Percentiles rank a stretch among this genome's conserved stretches.
phyloP scores from a whole-genome alignment of 768 basidiomycete genomes.

The Coprinopsis strossmayeri region DNA sequence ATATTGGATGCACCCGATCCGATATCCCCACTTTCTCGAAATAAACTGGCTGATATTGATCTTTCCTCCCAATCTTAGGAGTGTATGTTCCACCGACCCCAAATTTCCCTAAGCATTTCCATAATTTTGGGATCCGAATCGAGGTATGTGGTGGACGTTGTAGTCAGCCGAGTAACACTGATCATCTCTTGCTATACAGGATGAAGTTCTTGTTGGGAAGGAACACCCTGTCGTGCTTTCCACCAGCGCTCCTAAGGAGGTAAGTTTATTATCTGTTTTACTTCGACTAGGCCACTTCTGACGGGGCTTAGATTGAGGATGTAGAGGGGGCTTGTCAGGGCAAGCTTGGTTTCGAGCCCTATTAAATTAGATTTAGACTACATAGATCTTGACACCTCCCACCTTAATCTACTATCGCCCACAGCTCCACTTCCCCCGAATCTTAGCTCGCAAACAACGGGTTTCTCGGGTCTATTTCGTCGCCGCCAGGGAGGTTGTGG shows the following conservation, averaged over 20 bases:
- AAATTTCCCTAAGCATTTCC: slow-evolving; percentile 81
- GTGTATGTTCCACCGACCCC: slow-evolving; percentile 82
- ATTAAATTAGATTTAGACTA: slow-evolving; percentile 13
- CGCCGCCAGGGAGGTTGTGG: no score
- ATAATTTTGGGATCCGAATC: slow-evolving; percentile 88
- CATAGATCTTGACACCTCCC: not conserved
- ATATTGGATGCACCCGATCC: not conserved
- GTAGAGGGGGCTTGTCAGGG: slow-evolving; percentile 80
- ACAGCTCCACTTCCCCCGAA: no score
- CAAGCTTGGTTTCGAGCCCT: slow-evolving; percentile 54
- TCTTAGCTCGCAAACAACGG: no score
- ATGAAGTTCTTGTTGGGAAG: slow-evolving; percentile 67
- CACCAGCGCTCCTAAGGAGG: slow-evolving; percentile 79
- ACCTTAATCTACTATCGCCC: no score
- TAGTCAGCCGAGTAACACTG: not conserved
- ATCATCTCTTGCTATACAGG: slow-evolving; percentile 27
- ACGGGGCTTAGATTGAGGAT: slow-evolving; percentile 47
- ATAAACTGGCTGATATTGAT: no score
- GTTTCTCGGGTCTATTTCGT: no score
- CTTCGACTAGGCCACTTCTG: slow-evolving; percentile 1
- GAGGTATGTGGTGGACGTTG: slow-evolving; percentile 42
- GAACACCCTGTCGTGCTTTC: slow-evolving; percentile 58
- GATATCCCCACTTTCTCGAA: no score
- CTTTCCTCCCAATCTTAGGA: slow-evolving; percentile 31
- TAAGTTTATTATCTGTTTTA: slow-evolving; percentile 19